Evolutionary conservation across 2,329 filamentous ascomycete species (phyloP).

Genomic region (Trichoderma sp.): DNA sequence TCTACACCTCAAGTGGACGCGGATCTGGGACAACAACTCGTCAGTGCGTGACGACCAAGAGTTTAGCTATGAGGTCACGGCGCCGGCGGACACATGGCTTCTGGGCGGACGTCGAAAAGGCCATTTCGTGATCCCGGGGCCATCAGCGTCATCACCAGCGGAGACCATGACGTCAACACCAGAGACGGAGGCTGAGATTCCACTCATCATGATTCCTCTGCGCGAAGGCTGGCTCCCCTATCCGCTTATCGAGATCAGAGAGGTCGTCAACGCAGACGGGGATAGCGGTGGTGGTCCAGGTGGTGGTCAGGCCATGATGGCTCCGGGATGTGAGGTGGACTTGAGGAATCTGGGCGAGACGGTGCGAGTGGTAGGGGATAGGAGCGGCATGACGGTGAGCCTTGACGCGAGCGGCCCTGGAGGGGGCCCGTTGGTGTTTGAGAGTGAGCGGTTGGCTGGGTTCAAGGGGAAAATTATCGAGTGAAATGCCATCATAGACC

Average conservation of each 20-base stretch:
- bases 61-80: slow-evolving; percentile 81
- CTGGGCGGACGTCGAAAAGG: slow-evolving; percentile 79
- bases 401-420: slow-evolving; percentile 66
- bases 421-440: slow-evolving; percentile 67
- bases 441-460: slow-evolving; percentile 51
- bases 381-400: slow-evolving; percentile 71
- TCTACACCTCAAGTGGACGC: slow-evolving; percentile 63
- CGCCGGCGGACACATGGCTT: slow-evolving; percentile 76
- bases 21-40: slow-evolving; percentile 59
- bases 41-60: slow-evolving; percentile 56
- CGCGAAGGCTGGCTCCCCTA: slow-evolving; percentile 76
- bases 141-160: slow-evolving; percentile 37
- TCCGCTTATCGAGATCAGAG: slow-evolving; percentile 76
- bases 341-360: slow-evolving; percentile 76
- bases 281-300: slow-evolving; percentile 8
- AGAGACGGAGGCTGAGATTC: slow-evolving; percentile 60
- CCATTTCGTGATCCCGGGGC: slow-evolving; percentile 65
- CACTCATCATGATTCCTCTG: slow-evolving; percentile 77
- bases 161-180: slow-evolving; percentile 48
- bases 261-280: slow-evolving; percentile 46
- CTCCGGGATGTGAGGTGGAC: slow-evolving; percentile 69
- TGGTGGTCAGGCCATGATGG: slow-evolving; percentile 22
- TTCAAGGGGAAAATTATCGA: slow-evolving; percentile 43
- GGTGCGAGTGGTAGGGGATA: slow-evolving; percentile 71
- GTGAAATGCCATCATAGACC: slow-evolving; percentile 28